These are phyloP conservation scores for Penicillium sp. DNA, from an alignment of 2,329 filamentous ascomycete genomes.

Conservation along the genomic window DNA sequence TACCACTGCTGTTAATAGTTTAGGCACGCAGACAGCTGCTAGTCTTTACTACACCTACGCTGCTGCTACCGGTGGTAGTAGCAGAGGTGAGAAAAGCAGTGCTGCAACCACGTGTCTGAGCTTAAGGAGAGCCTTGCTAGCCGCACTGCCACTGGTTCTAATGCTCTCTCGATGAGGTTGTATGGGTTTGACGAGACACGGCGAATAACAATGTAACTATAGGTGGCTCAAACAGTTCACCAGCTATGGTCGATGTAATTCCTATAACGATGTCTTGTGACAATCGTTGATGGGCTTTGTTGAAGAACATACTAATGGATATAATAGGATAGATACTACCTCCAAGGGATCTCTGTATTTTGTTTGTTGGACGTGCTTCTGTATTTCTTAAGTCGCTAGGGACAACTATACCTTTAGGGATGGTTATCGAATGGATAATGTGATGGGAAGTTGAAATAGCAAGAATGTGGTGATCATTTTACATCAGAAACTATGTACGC, in stretches of 20 bases:
- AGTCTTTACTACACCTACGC: not conserved
- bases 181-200: not conserved
- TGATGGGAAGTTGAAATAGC: too few species aligned
- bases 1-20: not conserved
- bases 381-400: too few species aligned
- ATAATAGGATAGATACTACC: not conserved
- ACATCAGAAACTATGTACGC: not conserved
- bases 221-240: not conserved
- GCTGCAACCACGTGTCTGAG: not conserved
- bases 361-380: not conserved
- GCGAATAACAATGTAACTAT: not conserved
- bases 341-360: not conserved
- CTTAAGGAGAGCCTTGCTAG: not conserved
- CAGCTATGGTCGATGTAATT: not conserved
- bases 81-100: not conserved
- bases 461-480: not conserved
- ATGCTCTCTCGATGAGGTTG: not conserved
- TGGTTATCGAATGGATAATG: too few species aligned
- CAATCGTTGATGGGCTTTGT: not conserved
- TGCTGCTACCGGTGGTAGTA: not conserved
- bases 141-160: not conserved
- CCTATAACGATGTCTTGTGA: not conserved
- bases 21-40: not conserved
- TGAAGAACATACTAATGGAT: not conserved
- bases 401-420: too few species aligned